These are phyloP conservation scores for Lyophyllum atratum DNA, from an alignment of 768 basidiomycete species.

Conservation along the genomic window DNA sequence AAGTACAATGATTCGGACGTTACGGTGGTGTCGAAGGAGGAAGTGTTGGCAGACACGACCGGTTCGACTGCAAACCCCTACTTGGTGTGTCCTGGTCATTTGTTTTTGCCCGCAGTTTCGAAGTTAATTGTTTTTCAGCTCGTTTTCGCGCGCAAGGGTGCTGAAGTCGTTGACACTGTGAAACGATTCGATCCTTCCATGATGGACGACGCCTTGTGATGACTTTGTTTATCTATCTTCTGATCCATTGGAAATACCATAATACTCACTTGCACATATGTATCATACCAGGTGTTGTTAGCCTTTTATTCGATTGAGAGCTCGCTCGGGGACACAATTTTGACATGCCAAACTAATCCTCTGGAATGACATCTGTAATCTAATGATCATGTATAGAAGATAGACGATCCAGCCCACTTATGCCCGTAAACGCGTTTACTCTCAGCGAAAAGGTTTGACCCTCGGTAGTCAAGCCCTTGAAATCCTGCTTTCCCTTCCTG, in stretches of 20 bases:
- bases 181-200: slow-evolving; percentile 55
- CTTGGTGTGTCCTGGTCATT: slow-evolving; percentile 51
- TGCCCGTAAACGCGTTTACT: too few relatives aligned
- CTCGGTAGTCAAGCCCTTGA: too few relatives aligned
- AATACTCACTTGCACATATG: slow-evolving; percentile 11
- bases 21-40: slow-evolving; percentile 70
- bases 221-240: background rate
- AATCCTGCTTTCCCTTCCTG: too few relatives aligned
- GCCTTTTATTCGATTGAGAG: too few relatives aligned
- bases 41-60: slow-evolving; percentile 89
- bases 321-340: too few relatives aligned
- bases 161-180: slow-evolving; percentile 80
- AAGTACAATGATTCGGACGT: slow-evolving; percentile 96
- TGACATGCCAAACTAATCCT: too few relatives aligned
- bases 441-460: too few relatives aligned
- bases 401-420: too few relatives aligned
- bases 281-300: slow-evolving; percentile 7
- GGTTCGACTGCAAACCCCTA: slow-evolving; percentile 90
- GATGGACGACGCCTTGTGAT: slow-evolving; percentile 17
- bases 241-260: slow-evolving; percentile 10
- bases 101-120: background rate
- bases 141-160: slow-evolving; percentile 80
- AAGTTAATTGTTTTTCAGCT: slow-evolving; percentile 45
- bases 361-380: too few relatives aligned
- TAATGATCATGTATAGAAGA: too few relatives aligned